Conservation (phyloP, 257 asterid species). For the Solanum piurae region DNA sequence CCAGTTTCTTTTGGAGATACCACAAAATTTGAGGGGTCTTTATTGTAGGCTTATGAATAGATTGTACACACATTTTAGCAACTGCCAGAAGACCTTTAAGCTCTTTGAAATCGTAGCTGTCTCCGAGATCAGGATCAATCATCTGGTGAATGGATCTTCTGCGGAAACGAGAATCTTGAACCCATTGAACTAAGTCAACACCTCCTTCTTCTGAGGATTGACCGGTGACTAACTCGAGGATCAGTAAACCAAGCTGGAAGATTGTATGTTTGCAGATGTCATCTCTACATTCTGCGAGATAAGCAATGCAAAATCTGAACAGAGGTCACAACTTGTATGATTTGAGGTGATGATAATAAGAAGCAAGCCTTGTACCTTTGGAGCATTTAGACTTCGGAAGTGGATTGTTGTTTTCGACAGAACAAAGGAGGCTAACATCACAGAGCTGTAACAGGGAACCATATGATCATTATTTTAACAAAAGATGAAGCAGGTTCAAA, state of each 20-base stretch:
- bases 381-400: conserved; percentile 25
- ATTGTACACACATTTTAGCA: conserved; percentile 65
- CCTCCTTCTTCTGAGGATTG: conserved; percentile 74
- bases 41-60: conserved; percentile 32
- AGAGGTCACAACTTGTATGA: background rate
- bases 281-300: conserved; percentile 31
- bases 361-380: conserved; percentile 28
- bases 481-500: background rate
- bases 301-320: background rate
- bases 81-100: conserved; percentile 53
- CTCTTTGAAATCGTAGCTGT: conserved; percentile 49
- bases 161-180: conserved; percentile 35
- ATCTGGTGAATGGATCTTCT: conserved; percentile 52
- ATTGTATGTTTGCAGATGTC: conserved; percentile 42
- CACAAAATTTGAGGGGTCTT: conserved; percentile 50
- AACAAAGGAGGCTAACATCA: conserved; percentile 38
- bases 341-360: background rate
- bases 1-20: conserved; percentile 65
- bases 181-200: conserved; percentile 58
- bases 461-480: background rate
- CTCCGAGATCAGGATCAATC: conserved; percentile 88
- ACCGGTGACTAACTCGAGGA: conserved; percentile 83
- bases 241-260: conserved; percentile 76
- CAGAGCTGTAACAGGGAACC: conserved; percentile 44
- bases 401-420: conserved; percentile 12